Conservation (phyloP, 768 basidiomycete genomes). For the Rickenella mellea region DNA sequence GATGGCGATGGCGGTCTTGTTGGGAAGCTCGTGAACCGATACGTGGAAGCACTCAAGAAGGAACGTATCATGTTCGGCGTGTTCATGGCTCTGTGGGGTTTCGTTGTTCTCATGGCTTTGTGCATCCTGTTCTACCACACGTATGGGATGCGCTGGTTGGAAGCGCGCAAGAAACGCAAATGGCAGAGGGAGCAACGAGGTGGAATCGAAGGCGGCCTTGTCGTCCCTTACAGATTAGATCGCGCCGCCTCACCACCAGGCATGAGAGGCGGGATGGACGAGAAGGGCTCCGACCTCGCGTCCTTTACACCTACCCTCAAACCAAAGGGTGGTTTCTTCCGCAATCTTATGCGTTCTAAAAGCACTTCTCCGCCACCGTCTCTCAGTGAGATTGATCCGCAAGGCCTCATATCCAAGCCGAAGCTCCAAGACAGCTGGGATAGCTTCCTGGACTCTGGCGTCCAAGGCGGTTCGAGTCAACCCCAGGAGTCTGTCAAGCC, state of each 20-base stretch:
- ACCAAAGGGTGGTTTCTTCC: constrained; percentile 14
- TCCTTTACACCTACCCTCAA: constrained; percentile 45
- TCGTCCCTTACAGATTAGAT: constrained; percentile 14
- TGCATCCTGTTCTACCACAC: constrained; percentile 65
- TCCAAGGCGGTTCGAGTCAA: constrained; percentile 16
- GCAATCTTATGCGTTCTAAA: constrained; percentile 25
- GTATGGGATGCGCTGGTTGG: constrained; percentile 38
- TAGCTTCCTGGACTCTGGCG: constrained; percentile 27
- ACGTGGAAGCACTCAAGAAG: constrained; percentile 62
- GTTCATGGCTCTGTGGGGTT: constrained; percentile 75
- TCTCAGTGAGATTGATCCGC: constrained; percentile 6
- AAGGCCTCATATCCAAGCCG: constrained; percentile 17
- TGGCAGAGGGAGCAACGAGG: constrained; percentile 45
- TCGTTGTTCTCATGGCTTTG: constrained; percentile 77
- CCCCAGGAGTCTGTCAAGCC: constrained; percentile 6
- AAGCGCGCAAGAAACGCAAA: constrained; percentile 35
- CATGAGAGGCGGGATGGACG: constrained; percentile 11
- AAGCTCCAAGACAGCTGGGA: constrained; percentile 34
- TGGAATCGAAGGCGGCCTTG: constrained; percentile 32
- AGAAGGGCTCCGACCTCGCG: constrained; percentile 20
- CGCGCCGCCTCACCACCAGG: constrained; percentile 9
- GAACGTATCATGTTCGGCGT: constrained; percentile 79
- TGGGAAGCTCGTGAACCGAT: constrained; percentile 62
- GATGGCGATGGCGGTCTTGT: constrained; percentile 52
- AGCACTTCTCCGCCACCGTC: constrained; percentile 20